Conservation (phyloP, 2,329 filamentous ascomycete species). For the Stagonosporopsis cucurbitacearum region DNA sequence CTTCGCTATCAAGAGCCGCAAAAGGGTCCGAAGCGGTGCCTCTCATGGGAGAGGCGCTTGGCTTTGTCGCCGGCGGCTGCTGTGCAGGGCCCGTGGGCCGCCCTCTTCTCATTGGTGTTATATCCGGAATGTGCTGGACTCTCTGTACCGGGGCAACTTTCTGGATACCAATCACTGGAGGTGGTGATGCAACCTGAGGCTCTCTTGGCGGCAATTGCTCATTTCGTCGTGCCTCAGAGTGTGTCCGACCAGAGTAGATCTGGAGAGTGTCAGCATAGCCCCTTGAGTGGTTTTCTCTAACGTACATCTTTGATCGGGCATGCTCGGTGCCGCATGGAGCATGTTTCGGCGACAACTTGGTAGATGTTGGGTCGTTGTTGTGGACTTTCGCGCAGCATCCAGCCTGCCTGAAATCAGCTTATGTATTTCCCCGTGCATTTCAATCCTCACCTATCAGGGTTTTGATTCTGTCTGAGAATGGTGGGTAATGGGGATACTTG, state of each 20-base stretch:
- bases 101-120: constrained; percentile 92
- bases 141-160: constrained; percentile 77
- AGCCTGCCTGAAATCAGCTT: constrained; percentile 62
- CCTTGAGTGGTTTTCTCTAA: not conserved
- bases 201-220: constrained; percentile 66
- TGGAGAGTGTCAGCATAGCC: constrained; percentile 36
- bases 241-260: constrained; percentile 63
- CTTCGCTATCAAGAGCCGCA: constrained; percentile 79
- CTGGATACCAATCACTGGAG: constrained; percentile 74
- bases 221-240: constrained; percentile 67
- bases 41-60: constrained; percentile 72
- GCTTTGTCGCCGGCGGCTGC: constrained; percentile 56
- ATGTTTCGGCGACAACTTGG: constrained; percentile 85
- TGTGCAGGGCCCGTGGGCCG: constrained; percentile 65
- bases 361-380: constrained; percentile 88
- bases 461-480: constrained; percentile 89
- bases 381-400: constrained; percentile 88
- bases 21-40: constrained; percentile 82
- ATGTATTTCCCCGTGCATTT: not conserved
- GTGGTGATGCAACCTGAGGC: constrained; percentile 60
- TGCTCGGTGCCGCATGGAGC: constrained; percentile 84
- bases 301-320: constrained; percentile 86
- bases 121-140: constrained; percentile 79
- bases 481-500: constrained; percentile 86
- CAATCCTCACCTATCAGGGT: constrained; percentile 77